Evolutionary conservation across 352 stramenopile genomes (phyloP), one percentile per base, ranked within the genome.

Genomic region (Globisporangium nodosum): DNA sequence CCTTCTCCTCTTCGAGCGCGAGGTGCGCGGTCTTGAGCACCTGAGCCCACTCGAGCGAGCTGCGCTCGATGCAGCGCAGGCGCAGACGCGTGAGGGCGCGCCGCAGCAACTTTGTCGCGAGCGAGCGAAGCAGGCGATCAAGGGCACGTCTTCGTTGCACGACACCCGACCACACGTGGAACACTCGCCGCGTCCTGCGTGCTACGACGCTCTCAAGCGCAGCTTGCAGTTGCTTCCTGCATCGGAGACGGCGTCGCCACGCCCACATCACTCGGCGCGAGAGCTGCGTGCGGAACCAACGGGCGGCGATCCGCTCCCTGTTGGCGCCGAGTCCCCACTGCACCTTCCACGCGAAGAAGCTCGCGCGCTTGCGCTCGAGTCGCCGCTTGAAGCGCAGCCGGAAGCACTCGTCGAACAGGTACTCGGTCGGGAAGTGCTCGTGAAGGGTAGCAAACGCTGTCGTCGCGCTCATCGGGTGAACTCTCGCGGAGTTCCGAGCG

Each of bases 1-100:
- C 58, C 24, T 62, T 66, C 61, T 86, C 73, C 55, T 86, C 76
- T 43, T 84, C 69, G 52, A 86, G 66, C 4, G 73, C 71, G 2
- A 48, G 9, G 9, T 73, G 71, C 0, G 76, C 69, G 13, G 69
- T 45, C 42, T 70, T 69, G n/a, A 84, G 68, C 8, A 74, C 68
- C 20, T 70, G 54, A 1, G 64, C 50, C 76, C 76, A 86, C 30
- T 81, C 69, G 7, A 65, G 37, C 21, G 68, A 52, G 43, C 50
- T 61, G 11, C 61, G 63, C 43, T 79, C 63, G 0, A 70, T 43
- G 40, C 73, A 76, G 18, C 67, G 63, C 46, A 85, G 15, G 9
- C 73, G 66, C 4, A 81, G 55, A 0, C 48, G 51, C 6, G 55
- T 54, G 7, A 82, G 66, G 4, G 45, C 49, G 4, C 42, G 49